phyloP scores from a whole-genome alignment of 2,329 filamentous ascomycete genomes.

The Claviceps monticola region DNA sequence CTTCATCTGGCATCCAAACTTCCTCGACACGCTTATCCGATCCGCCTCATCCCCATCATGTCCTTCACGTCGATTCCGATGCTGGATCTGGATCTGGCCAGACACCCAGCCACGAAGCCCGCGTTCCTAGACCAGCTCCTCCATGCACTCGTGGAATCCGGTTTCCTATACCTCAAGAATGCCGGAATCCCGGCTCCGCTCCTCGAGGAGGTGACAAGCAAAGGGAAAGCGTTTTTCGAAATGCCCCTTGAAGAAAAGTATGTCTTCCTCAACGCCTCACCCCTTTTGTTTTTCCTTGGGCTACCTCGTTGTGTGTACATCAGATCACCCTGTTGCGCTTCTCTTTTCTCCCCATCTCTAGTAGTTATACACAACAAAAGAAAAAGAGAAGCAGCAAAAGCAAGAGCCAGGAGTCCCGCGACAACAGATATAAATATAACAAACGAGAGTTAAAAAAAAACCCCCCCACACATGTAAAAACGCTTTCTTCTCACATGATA shows the following conservation, averaged over 20 bases:
- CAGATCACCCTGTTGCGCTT: neutral
- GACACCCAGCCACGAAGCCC: slow-evolving; percentile 51
- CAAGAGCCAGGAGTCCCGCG: no score
- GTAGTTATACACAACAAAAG: no score
- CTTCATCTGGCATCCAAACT: no score
- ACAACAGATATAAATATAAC: no score
- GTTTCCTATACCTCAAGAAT: slow-evolving; percentile 75
- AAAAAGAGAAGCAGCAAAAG: no score
- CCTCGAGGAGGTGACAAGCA: slow-evolving; percentile 48
- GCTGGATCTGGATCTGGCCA: slow-evolving; percentile 57
- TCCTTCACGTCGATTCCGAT: slow-evolving; percentile 67
- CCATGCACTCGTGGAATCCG: slow-evolving; percentile 69
- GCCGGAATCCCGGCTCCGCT: slow-evolving; percentile 56
- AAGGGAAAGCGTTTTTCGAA: slow-evolving; percentile 64
- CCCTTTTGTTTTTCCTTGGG: no score
- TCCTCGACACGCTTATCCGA: no score
- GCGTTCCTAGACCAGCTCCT: slow-evolving; percentile 58
- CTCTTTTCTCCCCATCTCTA: neutral
- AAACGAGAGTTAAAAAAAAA: no score
- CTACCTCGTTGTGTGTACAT: no score
- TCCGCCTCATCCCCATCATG: slow-evolving; percentile 25
- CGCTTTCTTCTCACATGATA: no score
- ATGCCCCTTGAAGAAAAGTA: slow-evolving; percentile 64
- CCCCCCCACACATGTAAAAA: neutral
- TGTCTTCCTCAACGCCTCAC: neutral